Conservation (phyloP, 768 basidiomycete genomes). For the Calvatia gigantea region DNA sequence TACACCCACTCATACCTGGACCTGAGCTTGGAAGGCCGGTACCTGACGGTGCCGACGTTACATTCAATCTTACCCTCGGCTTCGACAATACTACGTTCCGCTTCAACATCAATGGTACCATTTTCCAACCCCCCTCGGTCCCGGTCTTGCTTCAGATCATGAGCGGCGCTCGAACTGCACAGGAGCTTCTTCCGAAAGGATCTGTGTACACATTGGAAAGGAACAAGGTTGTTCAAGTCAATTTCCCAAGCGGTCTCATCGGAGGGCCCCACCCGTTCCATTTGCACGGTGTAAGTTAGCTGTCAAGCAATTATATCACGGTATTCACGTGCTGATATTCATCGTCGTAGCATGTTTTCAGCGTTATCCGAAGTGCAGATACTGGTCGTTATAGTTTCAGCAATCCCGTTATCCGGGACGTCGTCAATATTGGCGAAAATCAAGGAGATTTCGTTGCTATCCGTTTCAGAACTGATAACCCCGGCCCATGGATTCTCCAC, state of each 20-base stretch:
- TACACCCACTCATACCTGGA: not conserved
- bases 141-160: slow-evolving; percentile 40
- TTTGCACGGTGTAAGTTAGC: slow-evolving; percentile 37
- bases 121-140: slow-evolving; percentile 26
- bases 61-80: slow-evolving; percentile 17
- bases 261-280: slow-evolving; percentile 38
- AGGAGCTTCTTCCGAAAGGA: slow-evolving; percentile 36
- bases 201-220: slow-evolving; percentile 40
- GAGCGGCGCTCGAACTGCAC: slow-evolving; percentile 30
- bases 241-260: slow-evolving; percentile 28
- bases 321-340: not conserved
- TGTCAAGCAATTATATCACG: not conserved
- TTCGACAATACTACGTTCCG: slow-evolving; percentile 26
- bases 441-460: slow-evolving; percentile 38
- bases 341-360: slow-evolving; percentile 37
- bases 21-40: slow-evolving; percentile 24
- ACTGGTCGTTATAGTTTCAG: slow-evolving; percentile 33
- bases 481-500: slow-evolving; percentile 50
- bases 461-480: slow-evolving; percentile 47
- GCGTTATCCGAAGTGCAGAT: slow-evolving; percentile 39
- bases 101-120: slow-evolving; percentile 22
- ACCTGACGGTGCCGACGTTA: slow-evolving; percentile 30
- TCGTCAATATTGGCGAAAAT: slow-evolving; percentile 27
- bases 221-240: slow-evolving; percentile 48
- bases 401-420: slow-evolving; percentile 36